Percentiles rank a stretch among this genome's conserved stretches.
These are phyloP conservation scores for Marsdenia floribunda DNA, from an alignment of 257 asterid genomes.

Conservation along the genomic window DNA sequence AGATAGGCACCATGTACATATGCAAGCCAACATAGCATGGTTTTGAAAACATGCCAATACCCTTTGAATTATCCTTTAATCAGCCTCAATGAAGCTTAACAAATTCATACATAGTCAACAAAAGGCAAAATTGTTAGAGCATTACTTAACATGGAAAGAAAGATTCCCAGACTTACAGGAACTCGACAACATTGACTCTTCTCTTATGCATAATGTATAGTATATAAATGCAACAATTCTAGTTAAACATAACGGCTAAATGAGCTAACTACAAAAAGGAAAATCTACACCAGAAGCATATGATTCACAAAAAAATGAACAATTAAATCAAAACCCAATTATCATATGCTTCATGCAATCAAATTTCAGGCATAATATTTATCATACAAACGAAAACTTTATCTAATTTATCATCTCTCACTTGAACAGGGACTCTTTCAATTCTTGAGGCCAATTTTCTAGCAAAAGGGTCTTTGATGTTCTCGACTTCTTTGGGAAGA, in stretches of 20 bases:
- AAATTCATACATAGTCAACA: neutral
- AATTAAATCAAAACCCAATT: neutral
- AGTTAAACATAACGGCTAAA: neutral
- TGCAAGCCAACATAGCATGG: neutral
- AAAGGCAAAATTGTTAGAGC: neutral
- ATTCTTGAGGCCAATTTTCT: conserved; percentile 73
- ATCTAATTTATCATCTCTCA: conserved; percentile 15
- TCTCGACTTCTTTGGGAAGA: conserved; percentile 40
- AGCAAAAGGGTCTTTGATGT: conserved; percentile 60
- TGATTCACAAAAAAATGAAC: neutral
- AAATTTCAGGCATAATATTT: neutral
- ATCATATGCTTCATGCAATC: neutral
- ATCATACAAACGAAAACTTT: neutral
- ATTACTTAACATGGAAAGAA: neutral
- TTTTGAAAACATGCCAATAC: neutral
- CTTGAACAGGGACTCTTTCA: conserved; percentile 58
- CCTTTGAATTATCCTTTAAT: neutral
- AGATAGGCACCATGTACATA: neutral
- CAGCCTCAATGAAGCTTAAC: neutral
- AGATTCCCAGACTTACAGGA: neutral
- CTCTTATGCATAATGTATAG: neutral
- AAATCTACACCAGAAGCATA: neutral
- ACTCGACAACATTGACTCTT: neutral
- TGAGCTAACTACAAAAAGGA: neutral
- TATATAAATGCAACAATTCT: neutral